Percentiles rank a stretch among this genome's conserved stretches.
These are phyloP conservation scores for Beta vulgaris DNA, from an alignment of 148 eudicot species.

Conservation along the genomic window DNA sequence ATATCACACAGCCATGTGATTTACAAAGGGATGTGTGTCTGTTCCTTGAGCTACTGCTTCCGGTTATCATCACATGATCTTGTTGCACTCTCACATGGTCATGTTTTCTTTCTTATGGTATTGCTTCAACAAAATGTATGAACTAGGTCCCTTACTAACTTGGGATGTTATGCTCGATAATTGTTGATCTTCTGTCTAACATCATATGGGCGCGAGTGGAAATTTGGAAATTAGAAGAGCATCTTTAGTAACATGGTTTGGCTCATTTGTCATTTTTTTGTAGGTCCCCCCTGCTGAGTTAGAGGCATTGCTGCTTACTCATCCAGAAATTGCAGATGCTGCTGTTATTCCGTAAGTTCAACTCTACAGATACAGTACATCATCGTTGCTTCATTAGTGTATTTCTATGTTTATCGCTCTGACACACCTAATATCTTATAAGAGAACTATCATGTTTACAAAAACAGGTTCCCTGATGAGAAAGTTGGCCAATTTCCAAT, in stretches of 20 bases:
- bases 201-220: neutral
- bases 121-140: too few relatives aligned
- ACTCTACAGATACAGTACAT: neutral
- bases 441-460: neutral
- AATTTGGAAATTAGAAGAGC: neutral
- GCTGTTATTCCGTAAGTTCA: conserved; percentile 94
- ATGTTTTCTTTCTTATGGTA: too few relatives aligned
- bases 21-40: too few relatives aligned
- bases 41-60: too few relatives aligned
- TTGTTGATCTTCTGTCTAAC: neutral
- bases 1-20: too few relatives aligned
- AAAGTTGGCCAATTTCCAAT: conserved; percentile 88
- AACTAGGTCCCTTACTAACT: neutral
- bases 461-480: conserved; percentile 75
- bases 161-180: neutral
- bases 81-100: too few relatives aligned
- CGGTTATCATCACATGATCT: too few relatives aligned
- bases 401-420: neutral
- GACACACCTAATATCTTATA: neutral
- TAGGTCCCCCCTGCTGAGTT: conserved; percentile 93
- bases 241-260: neutral
- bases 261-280: conserved; percentile 4
- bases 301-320: conserved; percentile 81
- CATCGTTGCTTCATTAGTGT: neutral
- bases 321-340: conserved; percentile 73